Percentiles rank a stretch among this genome's conserved stretches.
phyloP scores from a whole-genome alignment of 805 yeast genomes.

The Metschnikowia chrysomelidarum region DNA sequence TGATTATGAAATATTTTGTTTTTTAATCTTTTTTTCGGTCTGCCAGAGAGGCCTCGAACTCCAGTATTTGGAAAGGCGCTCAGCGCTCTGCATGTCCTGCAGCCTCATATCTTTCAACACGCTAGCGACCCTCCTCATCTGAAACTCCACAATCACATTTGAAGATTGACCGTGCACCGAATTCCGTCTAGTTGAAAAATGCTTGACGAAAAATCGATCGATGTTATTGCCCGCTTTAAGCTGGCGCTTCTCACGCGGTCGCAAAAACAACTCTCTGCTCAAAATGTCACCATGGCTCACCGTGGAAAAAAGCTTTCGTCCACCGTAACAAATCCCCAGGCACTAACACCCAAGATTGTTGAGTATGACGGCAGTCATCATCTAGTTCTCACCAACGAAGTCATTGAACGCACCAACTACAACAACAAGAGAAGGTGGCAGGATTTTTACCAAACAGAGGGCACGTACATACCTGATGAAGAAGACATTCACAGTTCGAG shows the following conservation, averaged over 20 bases:
- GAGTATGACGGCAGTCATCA: conserved; percentile 38
- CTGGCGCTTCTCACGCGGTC: conserved; percentile 30
- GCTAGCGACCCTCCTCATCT: too few species aligned
- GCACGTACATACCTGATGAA: not conserved
- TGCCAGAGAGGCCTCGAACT: too few species aligned
- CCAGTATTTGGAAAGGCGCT: not conserved
- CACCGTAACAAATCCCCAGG: conserved; percentile 17
- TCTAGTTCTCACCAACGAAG: conserved; percentile 36
- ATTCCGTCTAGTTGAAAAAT: too few species aligned
- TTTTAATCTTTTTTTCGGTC: too few species aligned
- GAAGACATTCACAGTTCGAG: conserved; percentile 6
- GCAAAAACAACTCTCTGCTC: conserved; percentile 9
- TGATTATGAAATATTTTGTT: too few species aligned
- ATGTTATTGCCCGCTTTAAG: conserved; percentile 37
- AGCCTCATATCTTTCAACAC: too few species aligned
- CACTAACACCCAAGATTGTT: conserved; percentile 33
- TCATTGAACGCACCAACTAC: conserved; percentile 27
- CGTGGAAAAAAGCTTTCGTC: conserved; percentile 33
- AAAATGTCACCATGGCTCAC: conserved; percentile 20
- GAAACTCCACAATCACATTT: too few species aligned
- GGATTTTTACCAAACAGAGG: conserved; percentile 22
- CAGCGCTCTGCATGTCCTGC: conserved; percentile 1
- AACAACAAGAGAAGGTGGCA: conserved; percentile 37
- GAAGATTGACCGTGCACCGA: too few species aligned
- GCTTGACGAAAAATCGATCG: conserved; percentile 40